Conservation (phyloP, 441 rosid genomes). For the Pelargonium australe region DNA sequence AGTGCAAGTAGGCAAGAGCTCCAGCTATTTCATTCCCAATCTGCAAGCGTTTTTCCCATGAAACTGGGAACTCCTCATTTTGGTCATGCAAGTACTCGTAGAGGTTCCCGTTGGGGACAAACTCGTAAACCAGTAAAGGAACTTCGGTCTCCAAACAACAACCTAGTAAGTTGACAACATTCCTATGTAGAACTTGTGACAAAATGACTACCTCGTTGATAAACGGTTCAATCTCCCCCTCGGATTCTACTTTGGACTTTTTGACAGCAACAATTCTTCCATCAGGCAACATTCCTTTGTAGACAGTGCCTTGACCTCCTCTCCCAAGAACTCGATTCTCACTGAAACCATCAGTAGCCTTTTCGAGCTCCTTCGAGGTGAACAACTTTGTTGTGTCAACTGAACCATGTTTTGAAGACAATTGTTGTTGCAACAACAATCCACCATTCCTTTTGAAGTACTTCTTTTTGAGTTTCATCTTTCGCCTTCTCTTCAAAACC, state of each 20-base stretch:
- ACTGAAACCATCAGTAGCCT: not conserved
- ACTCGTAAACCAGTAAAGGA: not conserved
- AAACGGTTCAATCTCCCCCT: not conserved
- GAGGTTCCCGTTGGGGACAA: not conserved
- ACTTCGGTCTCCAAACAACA: not conserved
- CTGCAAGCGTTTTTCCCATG: not conserved
- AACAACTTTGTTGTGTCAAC: not conserved
- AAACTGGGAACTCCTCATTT: not conserved
- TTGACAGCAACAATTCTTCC: not conserved
- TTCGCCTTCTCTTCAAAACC: not conserved
- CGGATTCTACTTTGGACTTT: not conserved
- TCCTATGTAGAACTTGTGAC: not conserved
- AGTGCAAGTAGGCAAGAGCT: not conserved
- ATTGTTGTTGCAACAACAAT: not conserved
- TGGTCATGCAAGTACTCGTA: not conserved
- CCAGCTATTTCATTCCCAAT: not conserved
- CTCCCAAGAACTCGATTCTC: not conserved
- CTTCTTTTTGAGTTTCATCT: not conserved
- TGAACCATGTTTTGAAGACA: not conserved
- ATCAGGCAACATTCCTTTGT: constrained; percentile 1
- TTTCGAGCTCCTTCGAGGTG: not conserved
- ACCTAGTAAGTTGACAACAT: not conserved
- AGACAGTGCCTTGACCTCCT: not conserved
- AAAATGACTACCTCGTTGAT: not conserved
- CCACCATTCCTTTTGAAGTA: not conserved